A percentile compares a stretch with the other conserved stretches of the same genome.
Conservation (phyloP, 2,329 filamentous ascomycete species). For the Penicillium sp. region DNA sequence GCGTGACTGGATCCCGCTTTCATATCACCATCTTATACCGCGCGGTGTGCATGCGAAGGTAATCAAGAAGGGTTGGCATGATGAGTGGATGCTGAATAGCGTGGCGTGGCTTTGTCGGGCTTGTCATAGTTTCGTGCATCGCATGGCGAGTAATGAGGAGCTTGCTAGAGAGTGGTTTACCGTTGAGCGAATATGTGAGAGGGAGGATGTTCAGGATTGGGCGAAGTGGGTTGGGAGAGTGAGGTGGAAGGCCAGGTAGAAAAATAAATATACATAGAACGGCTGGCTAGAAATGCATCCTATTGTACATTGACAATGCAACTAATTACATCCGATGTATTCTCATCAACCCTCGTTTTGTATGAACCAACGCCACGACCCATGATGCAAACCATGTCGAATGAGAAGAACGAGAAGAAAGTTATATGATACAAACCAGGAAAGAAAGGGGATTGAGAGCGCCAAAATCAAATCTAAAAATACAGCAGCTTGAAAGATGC, state of each 20-base stretch:
- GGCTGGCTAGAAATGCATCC: not conserved
- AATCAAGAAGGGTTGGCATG: constrained; percentile 75
- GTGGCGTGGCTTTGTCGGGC: constrained; percentile 85
- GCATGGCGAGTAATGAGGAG: constrained; percentile 72
- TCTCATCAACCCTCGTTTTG: not conserved
- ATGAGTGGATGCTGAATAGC: constrained; percentile 69
- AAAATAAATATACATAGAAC: not conserved
- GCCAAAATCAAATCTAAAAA: constrained; percentile 7
- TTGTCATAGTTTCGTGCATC: constrained; percentile 80
- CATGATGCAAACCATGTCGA: constrained; percentile 15
- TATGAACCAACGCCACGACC: constrained; percentile 15
- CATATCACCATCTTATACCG: constrained; percentile 87
- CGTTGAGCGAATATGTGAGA: constrained; percentile 66
- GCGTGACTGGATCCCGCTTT: constrained; percentile 70
- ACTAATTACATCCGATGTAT: constrained; percentile 8
- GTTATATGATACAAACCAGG: constrained; percentile 12
- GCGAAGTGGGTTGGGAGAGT: constrained; percentile 70
- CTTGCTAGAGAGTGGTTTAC: constrained; percentile 71
- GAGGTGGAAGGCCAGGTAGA: constrained; percentile 66
- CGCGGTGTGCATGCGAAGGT: constrained; percentile 72
- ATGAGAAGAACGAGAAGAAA: not conserved
- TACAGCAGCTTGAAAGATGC: constrained; percentile 6
- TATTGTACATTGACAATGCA: constrained; percentile 5
- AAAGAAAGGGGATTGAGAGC: constrained; percentile 5
- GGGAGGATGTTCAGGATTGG: constrained; percentile 71